Percentiles rank a stretch among this genome's conserved stretches.
Evolutionary conservation across 306 rosid genomes (phyloP).

Genomic region (Castanospermum australe): DNA sequence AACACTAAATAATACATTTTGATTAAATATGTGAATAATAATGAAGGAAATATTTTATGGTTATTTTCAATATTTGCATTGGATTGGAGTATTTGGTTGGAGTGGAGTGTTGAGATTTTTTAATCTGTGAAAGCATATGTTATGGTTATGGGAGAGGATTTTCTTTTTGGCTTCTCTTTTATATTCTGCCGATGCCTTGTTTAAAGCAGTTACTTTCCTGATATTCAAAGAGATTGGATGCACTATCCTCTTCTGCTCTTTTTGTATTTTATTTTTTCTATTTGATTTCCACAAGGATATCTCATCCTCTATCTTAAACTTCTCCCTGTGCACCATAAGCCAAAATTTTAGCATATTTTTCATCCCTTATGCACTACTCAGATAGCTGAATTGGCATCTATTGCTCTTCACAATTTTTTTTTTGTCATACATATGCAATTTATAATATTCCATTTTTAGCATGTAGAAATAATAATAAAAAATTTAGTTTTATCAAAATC

Average conservation of each 20-base stretch:
- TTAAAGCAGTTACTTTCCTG: not conserved
- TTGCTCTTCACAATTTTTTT: not conserved
- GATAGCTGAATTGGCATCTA: not conserved
- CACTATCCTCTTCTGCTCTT: not conserved
- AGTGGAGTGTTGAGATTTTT: not conserved
- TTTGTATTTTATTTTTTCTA: not conserved
- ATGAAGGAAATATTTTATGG: not conserved
- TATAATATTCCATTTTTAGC: not conserved
- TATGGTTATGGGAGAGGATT: not conserved
- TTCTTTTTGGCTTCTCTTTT: not conserved
- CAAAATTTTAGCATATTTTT: not conserved
- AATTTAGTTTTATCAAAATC: not conserved
- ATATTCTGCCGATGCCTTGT: not conserved
- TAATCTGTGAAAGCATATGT: not conserved
- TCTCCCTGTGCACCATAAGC: not conserved
- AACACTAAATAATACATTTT: not conserved
- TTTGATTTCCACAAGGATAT: not conserved
- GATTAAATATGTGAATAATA: not conserved
- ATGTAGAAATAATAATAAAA: not conserved
- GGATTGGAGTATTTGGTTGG: not conserved
- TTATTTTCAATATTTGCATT: not conserved
- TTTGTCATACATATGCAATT: not conserved
- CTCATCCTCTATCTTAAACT: not conserved
- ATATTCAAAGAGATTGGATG: not conserved
- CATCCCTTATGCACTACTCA: not conserved